These are phyloP conservation scores for Aspergillus sp. DNA, from an alignment of 2,329 filamentous ascomycete genomes.

Conservation along the genomic window DNA sequence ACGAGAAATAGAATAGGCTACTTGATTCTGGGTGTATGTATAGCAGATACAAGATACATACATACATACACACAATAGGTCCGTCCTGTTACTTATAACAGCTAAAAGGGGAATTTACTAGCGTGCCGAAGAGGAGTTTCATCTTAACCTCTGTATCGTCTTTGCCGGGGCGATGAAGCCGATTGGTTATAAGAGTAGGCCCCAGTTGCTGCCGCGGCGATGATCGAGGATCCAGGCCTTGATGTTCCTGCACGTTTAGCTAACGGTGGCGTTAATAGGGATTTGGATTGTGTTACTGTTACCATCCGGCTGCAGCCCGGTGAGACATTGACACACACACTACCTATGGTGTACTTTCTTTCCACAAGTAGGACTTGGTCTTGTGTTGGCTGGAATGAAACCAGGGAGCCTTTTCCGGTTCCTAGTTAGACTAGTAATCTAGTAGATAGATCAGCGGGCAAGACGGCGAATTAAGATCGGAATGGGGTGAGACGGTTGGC, in stretches of 20 bases:
- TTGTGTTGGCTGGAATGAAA: neutral
- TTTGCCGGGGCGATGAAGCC: neutral
- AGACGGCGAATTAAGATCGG: neutral
- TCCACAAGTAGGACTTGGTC: neutral
- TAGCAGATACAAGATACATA: too few relatives aligned
- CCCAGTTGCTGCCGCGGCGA: neutral
- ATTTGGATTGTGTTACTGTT: neutral
- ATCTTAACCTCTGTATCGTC: neutral
- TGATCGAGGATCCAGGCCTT: neutral
- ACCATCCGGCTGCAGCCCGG: neutral
- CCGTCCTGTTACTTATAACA: neutral
- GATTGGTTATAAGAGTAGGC: neutral
- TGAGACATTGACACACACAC: neutral
- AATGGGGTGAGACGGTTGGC: neutral
- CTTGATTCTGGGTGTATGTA: too few relatives aligned
- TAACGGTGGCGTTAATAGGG: neutral
- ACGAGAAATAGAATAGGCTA: neutral
- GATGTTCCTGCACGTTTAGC: slow-evolving; percentile 4
- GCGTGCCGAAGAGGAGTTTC: neutral
- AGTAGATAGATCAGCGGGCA: neutral
- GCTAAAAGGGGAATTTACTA: neutral
- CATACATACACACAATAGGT: too few relatives aligned
- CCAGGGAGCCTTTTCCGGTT: neutral
- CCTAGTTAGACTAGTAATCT: neutral
- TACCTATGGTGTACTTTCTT: too few relatives aligned